Conservation (phyloP, 2,329 filamentous ascomycete species). For the Monosporascus sp. region DNA sequence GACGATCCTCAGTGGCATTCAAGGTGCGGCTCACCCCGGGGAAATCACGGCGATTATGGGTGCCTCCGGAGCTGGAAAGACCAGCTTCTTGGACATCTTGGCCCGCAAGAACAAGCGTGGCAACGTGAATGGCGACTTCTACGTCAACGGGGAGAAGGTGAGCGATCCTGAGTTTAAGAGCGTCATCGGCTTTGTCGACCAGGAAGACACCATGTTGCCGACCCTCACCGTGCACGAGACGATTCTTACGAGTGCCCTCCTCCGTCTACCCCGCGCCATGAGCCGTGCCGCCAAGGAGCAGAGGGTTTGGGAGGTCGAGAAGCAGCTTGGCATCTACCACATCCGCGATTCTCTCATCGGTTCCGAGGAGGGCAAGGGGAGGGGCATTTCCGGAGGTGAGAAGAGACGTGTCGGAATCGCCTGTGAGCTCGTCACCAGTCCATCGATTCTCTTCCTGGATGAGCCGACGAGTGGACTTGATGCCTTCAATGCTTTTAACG, state of each 20-base stretch:
- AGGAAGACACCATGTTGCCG: constrained; percentile 94
- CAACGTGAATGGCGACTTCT: constrained; percentile 71
- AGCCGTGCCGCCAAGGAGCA: constrained; percentile 82
- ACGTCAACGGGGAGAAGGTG: constrained; percentile 89
- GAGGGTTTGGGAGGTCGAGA: constrained; percentile 86
- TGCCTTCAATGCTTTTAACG: constrained; percentile 96
- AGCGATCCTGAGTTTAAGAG: constrained; percentile 79
- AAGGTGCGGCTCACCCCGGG: constrained; percentile 87
- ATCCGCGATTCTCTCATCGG: constrained; percentile 95
- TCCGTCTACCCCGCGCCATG: constrained; percentile 93
- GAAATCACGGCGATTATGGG: constrained; percentile 98
- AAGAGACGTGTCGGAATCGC: constrained; percentile 95
- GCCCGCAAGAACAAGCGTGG: constrained; percentile 97
- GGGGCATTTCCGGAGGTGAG: constrained; percentile 94
- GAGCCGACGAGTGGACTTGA: constrained; percentile 96
- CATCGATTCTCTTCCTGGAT: constrained; percentile 93
- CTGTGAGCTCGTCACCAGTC: constrained; percentile 94
- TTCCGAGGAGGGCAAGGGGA: constrained; percentile 88
- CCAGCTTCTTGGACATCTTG: constrained; percentile 91
- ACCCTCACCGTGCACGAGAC: constrained; percentile 97
- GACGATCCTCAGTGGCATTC: constrained; percentile 73
- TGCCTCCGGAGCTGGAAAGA: constrained; percentile 94
- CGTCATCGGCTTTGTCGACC: constrained; percentile 94
- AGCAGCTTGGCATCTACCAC: constrained; percentile 88
- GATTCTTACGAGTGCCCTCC: constrained; percentile 86